phyloP scores from a whole-genome alignment of 1,139 yeast genomes.

The Debaryomyces coudertii region DNA sequence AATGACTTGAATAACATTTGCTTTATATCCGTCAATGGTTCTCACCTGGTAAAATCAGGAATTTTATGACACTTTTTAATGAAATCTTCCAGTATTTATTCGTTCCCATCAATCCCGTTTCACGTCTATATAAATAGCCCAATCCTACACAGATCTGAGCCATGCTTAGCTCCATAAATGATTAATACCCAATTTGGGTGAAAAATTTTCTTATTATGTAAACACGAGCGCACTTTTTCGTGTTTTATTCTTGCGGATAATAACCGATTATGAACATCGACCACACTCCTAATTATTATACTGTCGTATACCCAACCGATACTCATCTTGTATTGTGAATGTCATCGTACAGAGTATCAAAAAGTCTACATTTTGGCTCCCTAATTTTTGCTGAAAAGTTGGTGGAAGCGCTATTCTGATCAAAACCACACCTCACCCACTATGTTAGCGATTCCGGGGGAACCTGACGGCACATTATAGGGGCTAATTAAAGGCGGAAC shows the following conservation, averaged over 20 bases:
- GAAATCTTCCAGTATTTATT: constrained; percentile 4
- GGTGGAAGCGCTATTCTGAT: background rate
- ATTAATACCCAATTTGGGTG: constrained; percentile 11
- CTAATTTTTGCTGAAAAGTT: background rate
- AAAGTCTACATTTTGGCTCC: background rate
- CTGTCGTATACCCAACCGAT: constrained; percentile 1
- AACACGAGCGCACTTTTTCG: constrained; percentile 10
- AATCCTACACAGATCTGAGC: constrained; percentile 1
- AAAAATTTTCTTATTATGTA: constrained; percentile 11
- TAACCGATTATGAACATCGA: constrained; percentile 7
- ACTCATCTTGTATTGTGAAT: constrained; percentile 1
- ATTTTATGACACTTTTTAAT: background rate
- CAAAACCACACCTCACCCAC: background rate
- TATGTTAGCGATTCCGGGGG: background rate
- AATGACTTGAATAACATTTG: constrained; percentile 45
- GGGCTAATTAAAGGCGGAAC: background rate
- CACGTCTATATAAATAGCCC: constrained; percentile 2
- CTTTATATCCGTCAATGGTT: background rate
- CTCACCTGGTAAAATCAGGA: background rate
- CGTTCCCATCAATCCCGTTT: background rate
- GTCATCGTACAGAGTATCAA: background rate
- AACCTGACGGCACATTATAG: background rate
- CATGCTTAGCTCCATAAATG: background rate
- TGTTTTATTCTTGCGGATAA: constrained; percentile 7
- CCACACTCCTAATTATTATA: background rate